Evolutionary conservation across 352 stramenopile genomes (phyloP), one percentile per base, ranked within the genome.

Genomic region (Phytophthora fragariae): DNA sequence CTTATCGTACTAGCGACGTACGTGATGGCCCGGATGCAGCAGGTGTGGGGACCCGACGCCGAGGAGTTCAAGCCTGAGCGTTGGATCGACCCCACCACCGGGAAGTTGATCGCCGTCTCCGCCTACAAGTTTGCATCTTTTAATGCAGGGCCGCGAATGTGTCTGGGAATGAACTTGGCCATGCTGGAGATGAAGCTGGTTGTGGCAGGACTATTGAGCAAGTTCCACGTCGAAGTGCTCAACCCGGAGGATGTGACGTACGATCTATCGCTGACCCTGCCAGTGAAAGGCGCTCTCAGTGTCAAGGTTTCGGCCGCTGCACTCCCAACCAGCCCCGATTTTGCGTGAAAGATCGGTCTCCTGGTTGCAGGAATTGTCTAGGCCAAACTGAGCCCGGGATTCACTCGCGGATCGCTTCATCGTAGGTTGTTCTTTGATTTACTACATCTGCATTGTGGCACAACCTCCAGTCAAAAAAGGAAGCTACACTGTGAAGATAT

Each of bases 151-250:
- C 82, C 81, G 17, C 79, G 90, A 6, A 63, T 75, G 24, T 96
- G 89, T 57, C 6, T 68, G 92, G 90, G 89, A 8, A 82, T 78
- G 64, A 80, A 78, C 24, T 50, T 97, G 2, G 88, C 89, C 29
- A 85, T 94, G 68, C 67, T 95, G 8, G 84, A 96, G 75, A 91
- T 95, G 73, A 95, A 96, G 73, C 62, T 94, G 33, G 63, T 90
- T 5, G 62, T 90, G 9, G 62, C 72, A 10, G 67, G 67, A 5
- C 56, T 95, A 15, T 55, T 46, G 14, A 70, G 67, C 27, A 81
- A 77, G 53, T 93, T 91, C 53, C 55, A 82, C 19, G 12, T 94
- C 17, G 37, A 75, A 12, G 55, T 86, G 8, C 24, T 67, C 33
- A 54, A 68, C 9, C 54, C 60, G 0, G 57, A 87, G 65, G 24